Evolutionary conservation across 2,329 filamentous ascomycete species (phyloP), one percentile per base, ranked within the genome.

Genomic region (Blumeria hordei): DNA sequence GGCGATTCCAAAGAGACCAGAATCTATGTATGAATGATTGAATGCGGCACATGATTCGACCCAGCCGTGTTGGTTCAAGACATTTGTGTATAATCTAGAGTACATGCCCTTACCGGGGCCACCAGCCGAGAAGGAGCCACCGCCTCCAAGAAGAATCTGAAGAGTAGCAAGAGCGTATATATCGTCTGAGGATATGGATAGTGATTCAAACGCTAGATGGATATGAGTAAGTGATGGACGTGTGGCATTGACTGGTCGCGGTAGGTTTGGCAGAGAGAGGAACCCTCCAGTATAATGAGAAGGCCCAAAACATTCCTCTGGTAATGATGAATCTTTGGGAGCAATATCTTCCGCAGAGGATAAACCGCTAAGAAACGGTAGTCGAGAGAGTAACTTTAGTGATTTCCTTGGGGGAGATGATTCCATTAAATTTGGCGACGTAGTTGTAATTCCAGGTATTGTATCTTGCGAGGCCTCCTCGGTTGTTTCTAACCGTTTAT

Each of bases 81-180:
- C 90, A 67, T 95, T 94, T 59, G 88, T 96, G 74, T 95, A 98
- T 8, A 98, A 78, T 11, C 92, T 83, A 39, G 86, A 94, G 74
- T 96, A 96, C 92, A 98, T 98, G 67, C 92, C 92, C 72, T 98
- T 98, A 54, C 92, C 92, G 4, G 92, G 92, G 0, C 92, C 92
- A 62, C 92, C 92, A 55, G 92, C 92, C 14, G 86, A 94, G 72
- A 98, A 98, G 55, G 88, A 95, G 28, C 92, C 92, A 52, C 92
- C 92, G 51, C 92, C 92, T 56, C 92, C 92, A 36, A 98, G 85
- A 9, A 98, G 82, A 1, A 88, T 96, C 69, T 96, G 93, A 1
- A 98, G 75, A 0, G 90, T 94, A 6, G 92, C 92, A 47, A 96
- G 80, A 16, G 92, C 88, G 70, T 96, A 98, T 64, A 98, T 95